Conservation (phyloP, 2,329 filamentous ascomycete genomes). For the Hortaea werneckii region DNA sequence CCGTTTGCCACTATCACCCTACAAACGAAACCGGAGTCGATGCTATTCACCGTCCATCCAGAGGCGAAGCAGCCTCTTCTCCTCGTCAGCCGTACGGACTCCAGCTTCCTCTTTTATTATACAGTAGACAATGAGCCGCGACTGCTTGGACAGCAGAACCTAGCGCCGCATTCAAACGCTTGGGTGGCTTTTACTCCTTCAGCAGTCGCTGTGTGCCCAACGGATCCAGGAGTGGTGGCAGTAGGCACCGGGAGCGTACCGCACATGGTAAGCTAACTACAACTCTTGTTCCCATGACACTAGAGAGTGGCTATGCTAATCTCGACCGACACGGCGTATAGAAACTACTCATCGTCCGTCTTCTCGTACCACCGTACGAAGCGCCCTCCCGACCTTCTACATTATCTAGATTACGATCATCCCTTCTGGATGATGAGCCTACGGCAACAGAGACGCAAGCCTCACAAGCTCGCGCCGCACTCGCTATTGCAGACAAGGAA, state of each 20-base stretch:
- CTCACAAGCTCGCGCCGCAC: constrained; percentile 41
- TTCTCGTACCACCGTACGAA: constrained; percentile 40
- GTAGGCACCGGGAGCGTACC: constrained; percentile 51
- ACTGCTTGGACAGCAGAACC: constrained; percentile 47
- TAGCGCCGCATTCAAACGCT: constrained; percentile 53
- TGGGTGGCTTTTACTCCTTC: constrained; percentile 55
- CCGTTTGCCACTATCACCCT: constrained; percentile 35
- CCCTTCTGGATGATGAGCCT: constrained; percentile 17
- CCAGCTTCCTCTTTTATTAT: constrained; percentile 48
- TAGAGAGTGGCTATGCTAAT: too few relatives aligned
- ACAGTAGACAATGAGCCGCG: constrained; percentile 24
- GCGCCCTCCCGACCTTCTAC: constrained; percentile 2
- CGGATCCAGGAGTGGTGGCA: constrained; percentile 45
- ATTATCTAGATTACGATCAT: constrained; percentile 6
- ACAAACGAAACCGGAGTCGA: constrained; percentile 47
- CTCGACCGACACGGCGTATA: too few relatives aligned
- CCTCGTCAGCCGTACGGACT: constrained; percentile 47
- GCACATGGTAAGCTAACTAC: constrained; percentile 34
- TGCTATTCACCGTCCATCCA: constrained; percentile 43
- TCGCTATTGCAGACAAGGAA: constrained; percentile 46
- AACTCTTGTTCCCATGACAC: too few relatives aligned
- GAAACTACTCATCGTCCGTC: constrained; percentile 49
- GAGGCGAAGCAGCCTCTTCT: constrained; percentile 40
- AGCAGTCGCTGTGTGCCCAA: constrained; percentile 45
- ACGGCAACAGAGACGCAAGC: constrained; percentile 34